Conservation (phyloP, 768 basidiomycete species). For the Psilocybe tampanensis region DNA sequence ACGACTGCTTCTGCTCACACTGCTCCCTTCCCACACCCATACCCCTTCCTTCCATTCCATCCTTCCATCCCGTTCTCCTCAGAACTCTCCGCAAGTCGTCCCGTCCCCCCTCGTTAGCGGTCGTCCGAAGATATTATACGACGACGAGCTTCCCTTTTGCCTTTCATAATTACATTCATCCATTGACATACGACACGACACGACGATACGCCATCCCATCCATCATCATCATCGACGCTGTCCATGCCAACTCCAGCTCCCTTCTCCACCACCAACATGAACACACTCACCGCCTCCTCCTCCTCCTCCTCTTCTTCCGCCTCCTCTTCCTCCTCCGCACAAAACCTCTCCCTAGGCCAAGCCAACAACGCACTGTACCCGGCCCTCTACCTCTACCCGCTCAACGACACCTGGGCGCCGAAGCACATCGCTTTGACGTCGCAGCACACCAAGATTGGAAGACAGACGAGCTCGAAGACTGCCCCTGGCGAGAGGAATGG, state of each 20-base stretch:
- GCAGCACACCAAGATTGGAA: conserved; percentile 86
- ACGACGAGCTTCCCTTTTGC: background rate
- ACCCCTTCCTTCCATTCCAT: background rate
- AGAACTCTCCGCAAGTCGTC: no score
- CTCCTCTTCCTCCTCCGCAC: background rate
- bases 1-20: background rate
- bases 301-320: no score
- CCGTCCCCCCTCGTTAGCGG: no score
- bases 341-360: background rate
- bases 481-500: conserved; percentile 92
- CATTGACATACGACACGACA: no score
- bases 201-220: no score
- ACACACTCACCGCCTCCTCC: no score
- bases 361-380: conserved; percentile 26
- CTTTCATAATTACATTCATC: background rate
- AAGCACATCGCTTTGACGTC: conserved; percentile 87
- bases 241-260: background rate
- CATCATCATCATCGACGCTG: background rate
- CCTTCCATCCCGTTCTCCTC: background rate
- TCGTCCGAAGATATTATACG: no score
- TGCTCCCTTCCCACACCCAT: no score
- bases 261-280: no score
- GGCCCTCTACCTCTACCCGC: conserved; percentile 79
- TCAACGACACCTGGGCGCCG: conserved; percentile 93
- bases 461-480: conserved; percentile 96